A percentile compares a stretch with the other conserved stretches of the same genome.
Evolutionary conservation across 805 yeast species (phyloP).

Genomic region (Kodamaea neixiangensis): DNA sequence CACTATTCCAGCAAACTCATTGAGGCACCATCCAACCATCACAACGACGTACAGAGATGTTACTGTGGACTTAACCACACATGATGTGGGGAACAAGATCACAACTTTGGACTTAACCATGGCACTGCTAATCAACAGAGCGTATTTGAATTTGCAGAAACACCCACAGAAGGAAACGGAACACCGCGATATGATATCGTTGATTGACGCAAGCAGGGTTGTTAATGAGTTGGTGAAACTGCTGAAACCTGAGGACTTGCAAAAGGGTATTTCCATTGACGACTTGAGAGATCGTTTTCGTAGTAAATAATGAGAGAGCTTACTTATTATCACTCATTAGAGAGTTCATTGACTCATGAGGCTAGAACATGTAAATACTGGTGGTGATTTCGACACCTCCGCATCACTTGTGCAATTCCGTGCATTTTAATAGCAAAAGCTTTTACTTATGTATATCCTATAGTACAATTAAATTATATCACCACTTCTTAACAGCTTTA

Average conservation of each 20-base stretch:
- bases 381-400: too few relatives aligned
- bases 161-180: not conserved
- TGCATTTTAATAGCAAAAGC: too few relatives aligned
- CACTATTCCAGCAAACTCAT: conserved; percentile 55
- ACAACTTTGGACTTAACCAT: conserved; percentile 60
- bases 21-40: conserved; percentile 73
- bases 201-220: conserved; percentile 15
- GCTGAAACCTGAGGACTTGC: not conserved
- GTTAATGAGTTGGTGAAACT: conserved; percentile 14
- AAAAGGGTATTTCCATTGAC: not conserved
- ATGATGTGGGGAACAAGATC: conserved; percentile 53
- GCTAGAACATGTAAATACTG: too few relatives aligned
- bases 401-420: too few relatives aligned
- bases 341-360: too few relatives aligned
- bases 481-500: conserved; percentile 22
- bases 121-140: conserved; percentile 43
- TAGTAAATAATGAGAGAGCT: not conserved
- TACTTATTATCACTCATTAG: too few relatives aligned
- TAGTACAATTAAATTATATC: conserved; percentile 1
- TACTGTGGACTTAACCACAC: conserved; percentile 58
- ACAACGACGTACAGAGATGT: conserved; percentile 63
- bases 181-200: conserved; percentile 7
- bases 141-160: conserved; percentile 6
- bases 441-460: not conserved
- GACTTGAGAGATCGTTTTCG: not conserved